Conservation (phyloP, 257 asterid species). For the Solanum infundibuliforme region DNA sequence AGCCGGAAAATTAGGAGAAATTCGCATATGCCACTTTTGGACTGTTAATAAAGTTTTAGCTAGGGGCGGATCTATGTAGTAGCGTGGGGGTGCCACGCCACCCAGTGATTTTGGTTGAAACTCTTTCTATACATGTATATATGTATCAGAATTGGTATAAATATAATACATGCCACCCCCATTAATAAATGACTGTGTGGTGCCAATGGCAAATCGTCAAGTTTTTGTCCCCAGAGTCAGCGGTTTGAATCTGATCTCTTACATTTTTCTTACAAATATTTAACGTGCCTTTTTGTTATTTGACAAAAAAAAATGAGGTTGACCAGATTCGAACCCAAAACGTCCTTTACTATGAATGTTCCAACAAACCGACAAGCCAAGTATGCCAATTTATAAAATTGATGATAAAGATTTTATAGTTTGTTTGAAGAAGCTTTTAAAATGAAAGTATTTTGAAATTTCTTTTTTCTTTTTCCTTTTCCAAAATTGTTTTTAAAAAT, state of each 20-base stretch:
- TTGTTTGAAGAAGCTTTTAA: background rate
- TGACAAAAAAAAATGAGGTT: background rate
- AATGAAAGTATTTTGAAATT: background rate
- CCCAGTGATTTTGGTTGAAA: background rate
- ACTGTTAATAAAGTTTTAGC: background rate
- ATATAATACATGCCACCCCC: background rate
- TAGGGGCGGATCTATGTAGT: background rate
- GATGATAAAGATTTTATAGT: background rate
- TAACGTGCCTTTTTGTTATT: background rate
- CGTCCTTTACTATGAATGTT: background rate
- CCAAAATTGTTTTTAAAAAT: background rate
- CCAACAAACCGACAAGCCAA: background rate
- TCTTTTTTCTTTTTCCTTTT: background rate
- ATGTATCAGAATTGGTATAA: background rate
- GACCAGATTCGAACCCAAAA: background rate
- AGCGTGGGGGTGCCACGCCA: background rate
- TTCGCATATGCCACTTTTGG: background rate
- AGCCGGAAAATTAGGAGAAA: background rate
- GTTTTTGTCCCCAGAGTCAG: background rate
- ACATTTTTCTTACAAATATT: background rate
- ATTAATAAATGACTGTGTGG: background rate
- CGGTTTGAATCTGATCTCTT: background rate
- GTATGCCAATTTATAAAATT: background rate
- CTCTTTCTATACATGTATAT: background rate
- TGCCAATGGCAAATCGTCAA: background rate